Percentiles rank a stretch among this genome's conserved stretches.
phyloP scores from a whole-genome alignment of 106 monocot genomes.

The Platanthera guangdongensis region DNA sequence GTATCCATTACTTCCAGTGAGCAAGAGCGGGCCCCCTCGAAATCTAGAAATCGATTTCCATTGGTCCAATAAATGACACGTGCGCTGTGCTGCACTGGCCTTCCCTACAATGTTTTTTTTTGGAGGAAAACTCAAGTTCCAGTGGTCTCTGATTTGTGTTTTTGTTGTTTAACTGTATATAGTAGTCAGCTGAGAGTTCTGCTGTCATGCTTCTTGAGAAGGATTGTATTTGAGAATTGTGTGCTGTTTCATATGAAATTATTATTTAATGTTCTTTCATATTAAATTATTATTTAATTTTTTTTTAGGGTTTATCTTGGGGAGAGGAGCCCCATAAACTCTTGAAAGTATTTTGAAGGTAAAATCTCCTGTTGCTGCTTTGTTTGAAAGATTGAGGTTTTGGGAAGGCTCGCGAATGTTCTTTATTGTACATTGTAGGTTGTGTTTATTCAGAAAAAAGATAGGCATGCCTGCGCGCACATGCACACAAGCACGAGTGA shows the following conservation, averaged over 20 bases:
- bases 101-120: slow-evolving; percentile 5
- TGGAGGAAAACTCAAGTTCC: background rate
- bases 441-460: too few species aligned
- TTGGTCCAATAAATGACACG: slow-evolving; percentile 81
- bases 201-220: background rate
- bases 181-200: slow-evolving; percentile 29
- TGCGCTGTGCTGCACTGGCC: background rate
- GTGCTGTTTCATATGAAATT: slow-evolving; percentile 18
- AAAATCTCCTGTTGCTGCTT: too few species aligned
- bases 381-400: too few species aligned
- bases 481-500: too few species aligned
- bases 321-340: too few species aligned
- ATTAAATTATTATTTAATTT: too few species aligned
- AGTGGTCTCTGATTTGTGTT: background rate
- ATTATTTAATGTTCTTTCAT: slow-evolving; percentile 12
- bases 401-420: too few species aligned
- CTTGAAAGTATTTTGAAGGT: too few species aligned
- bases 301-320: too few species aligned
- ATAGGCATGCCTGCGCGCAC: too few species aligned
- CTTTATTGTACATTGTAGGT: too few species aligned
- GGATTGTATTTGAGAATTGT: slow-evolving; percentile 3
- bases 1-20: slow-evolving; percentile 83
- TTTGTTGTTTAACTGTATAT: slow-evolving; percentile 34
- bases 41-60: slow-evolving; percentile 97
- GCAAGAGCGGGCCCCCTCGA: slow-evolving; percentile 76